phyloP scores from a whole-genome alignment of 768 basidiomycete genomes.

The Pulveroboletus sp. region DNA sequence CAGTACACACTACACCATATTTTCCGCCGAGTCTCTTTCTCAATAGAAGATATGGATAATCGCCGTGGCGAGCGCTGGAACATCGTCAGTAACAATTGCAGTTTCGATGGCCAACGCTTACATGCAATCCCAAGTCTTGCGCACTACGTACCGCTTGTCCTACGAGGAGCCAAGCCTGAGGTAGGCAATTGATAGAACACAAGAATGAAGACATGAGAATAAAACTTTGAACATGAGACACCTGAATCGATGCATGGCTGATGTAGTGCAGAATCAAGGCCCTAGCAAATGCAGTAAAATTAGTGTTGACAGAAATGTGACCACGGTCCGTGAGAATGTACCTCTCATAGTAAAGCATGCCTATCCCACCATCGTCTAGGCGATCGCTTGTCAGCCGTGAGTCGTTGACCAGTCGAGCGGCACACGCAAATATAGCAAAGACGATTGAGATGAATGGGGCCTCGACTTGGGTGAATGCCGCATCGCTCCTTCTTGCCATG shows the following conservation, averaged over 20 bases:
- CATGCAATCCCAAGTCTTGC: slow-evolving; percentile 89
- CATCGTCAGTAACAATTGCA: slow-evolving; percentile 14
- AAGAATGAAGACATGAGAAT: slow-evolving; percentile 86
- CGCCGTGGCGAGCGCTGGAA: slow-evolving; percentile 76
- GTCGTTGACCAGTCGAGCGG: slow-evolving; percentile 75
- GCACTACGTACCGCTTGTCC: slow-evolving; percentile 88
- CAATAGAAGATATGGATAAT: slow-evolving; percentile 60
- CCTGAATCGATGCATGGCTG: slow-evolving; percentile 79
- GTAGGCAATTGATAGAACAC: slow-evolving; percentile 89
- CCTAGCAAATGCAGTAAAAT: slow-evolving; percentile 35
- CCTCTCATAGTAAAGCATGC: slow-evolving; percentile 88
- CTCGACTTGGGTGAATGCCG: slow-evolving; percentile 49
- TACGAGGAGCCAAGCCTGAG: slow-evolving; percentile 89
- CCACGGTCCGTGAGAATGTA: slow-evolving; percentile 31
- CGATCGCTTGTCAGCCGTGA: slow-evolving; percentile 56
- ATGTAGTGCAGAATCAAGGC: slow-evolving; percentile 90
- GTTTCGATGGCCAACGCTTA: slow-evolving; percentile 38
- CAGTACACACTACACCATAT: slow-evolving; percentile 95
- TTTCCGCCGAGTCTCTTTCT: slow-evolving; percentile 86
- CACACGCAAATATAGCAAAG: slow-evolving; percentile 89
- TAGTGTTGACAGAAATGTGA: neutral
- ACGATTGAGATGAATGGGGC: slow-evolving; percentile 76
- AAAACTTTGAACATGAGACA: slow-evolving; percentile 87
- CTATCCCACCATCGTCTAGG: slow-evolving; percentile 77
- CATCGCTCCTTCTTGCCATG: slow-evolving; percentile 66